Base-by-base conservation (phyloP, 2,329 filamentous ascomycete species). In the Lecanicillium sp. region DNA sequence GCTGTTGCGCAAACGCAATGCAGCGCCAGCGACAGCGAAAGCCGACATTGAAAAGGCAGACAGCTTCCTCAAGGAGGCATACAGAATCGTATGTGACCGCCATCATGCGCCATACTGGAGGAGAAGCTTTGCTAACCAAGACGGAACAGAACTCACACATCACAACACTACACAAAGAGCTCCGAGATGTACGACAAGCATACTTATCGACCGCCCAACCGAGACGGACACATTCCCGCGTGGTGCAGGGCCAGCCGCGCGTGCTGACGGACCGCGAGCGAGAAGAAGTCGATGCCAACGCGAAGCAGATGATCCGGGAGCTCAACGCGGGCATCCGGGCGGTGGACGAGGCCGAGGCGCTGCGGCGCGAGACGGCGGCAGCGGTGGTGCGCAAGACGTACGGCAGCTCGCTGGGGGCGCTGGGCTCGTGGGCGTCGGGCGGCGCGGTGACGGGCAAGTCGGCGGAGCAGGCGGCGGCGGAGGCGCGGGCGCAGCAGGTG, bases 41-140 rank as follows among this genome's bases (percentile, higher is more conserved):
- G 73, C 73, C 54, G 70, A 64, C 49, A 58, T 73, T 41, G 70
- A 77, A 55, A 75, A 67, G 56, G 77, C 93, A 43, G 87, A 96
- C 63, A 86, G 86, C 59, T 98, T 97, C 63, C 73, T 97, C 27
- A 90, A 91, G 62, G 91, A 97, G 68, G 93, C 93, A 45, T 93
- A 95, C 68, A 81, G 86, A 63, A 96, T 97, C 66, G 90, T 94
- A 71, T 60, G 77, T 66, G 43, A 53, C 57, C 55, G 32, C 32
- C 7, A 35, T 35, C 44, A 40, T 33, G 17, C 33, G 32, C 8
- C 11, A 21, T 23, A 8, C 21, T 14, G 8, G n/a, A 15, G 19
- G 10, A 15, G 6, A 17, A 19, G 1, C 11, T 8, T 24, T 23
- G 23, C 23, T 29, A 9, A 38, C 9, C 4, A n/a, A 3, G 3